phyloP scores from a whole-genome alignment of 2,329 filamentous ascomycete genomes.

The Colletotrichum sp. region DNA sequence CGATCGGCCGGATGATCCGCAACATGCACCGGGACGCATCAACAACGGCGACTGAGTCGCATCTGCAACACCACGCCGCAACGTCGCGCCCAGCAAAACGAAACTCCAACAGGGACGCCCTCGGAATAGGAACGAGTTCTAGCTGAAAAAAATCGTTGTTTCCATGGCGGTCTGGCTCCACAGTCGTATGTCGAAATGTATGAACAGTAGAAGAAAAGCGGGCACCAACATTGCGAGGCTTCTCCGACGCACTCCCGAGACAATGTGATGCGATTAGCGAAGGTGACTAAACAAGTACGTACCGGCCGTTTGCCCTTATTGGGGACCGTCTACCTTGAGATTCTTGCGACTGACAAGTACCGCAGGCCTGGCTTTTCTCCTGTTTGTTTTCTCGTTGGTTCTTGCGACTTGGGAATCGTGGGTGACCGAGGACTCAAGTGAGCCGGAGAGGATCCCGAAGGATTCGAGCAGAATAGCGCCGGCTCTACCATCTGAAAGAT shows the following conservation, averaged over 20 bases:
- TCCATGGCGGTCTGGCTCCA: slow-evolving; percentile 4
- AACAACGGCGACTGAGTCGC: neutral
- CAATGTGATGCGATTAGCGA: slow-evolving; percentile 14
- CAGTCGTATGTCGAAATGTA: slow-evolving; percentile 9
- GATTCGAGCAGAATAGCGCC: neutral
- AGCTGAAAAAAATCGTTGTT: neutral
- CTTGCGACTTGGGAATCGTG: neutral
- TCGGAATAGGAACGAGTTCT: neutral
- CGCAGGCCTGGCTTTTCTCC: neutral
- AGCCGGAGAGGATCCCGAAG: neutral
- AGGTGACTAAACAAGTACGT: slow-evolving; percentile 16
- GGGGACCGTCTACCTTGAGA: neutral
- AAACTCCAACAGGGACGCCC: neutral
- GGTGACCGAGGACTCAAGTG: neutral
- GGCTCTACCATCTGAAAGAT: neutral
- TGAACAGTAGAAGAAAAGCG: slow-evolving; percentile 7
- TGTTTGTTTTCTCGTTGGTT: neutral
- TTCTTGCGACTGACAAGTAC: neutral
- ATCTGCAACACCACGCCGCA: neutral
- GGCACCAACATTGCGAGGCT: slow-evolving; percentile 8
- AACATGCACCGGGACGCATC: neutral
- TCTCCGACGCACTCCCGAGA: slow-evolving; percentile 17
- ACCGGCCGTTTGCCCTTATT: neutral
- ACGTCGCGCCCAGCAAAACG: neutral
- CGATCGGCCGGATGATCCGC: neutral